Conservation (phyloP, 371 early-diverging fungal species). For the Mortierella sp. region DNA sequence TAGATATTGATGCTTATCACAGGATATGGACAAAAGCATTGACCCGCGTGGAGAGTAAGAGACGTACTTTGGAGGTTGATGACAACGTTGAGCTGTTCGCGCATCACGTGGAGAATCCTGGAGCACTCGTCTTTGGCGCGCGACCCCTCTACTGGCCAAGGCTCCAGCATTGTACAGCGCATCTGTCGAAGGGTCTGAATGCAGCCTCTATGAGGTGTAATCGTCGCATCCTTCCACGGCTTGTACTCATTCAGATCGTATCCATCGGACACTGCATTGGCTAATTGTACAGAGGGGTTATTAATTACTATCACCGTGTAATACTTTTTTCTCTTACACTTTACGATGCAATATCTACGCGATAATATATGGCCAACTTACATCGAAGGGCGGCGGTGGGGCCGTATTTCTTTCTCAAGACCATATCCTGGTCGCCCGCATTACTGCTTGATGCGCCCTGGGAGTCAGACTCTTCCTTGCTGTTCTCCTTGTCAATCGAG, state of each 20-base stretch:
- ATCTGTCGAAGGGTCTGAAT: constrained; percentile 18
- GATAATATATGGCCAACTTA: constrained; percentile 7
- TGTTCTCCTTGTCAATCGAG: background rate
- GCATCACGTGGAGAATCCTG: constrained; percentile 29
- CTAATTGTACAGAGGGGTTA: background rate
- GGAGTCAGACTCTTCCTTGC: background rate
- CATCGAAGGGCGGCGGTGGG: constrained; percentile 24
- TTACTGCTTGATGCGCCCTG: background rate
- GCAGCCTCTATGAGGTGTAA: constrained; percentile 15
- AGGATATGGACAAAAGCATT: background rate
- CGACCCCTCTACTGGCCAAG: constrained; percentile 24
- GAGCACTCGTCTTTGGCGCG: constrained; percentile 31
- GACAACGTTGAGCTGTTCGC: constrained; percentile 30
- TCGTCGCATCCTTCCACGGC: constrained; percentile 25
- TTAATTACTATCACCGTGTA: background rate
- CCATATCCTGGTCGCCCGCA: constrained; percentile 7
- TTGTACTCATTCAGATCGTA: constrained; percentile 23
- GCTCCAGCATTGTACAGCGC: constrained; percentile 19
- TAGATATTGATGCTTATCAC: background rate
- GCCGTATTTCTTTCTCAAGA: constrained; percentile 24
- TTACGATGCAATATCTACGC: background rate
- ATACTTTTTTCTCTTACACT: background rate
- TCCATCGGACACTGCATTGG: constrained; percentile 22
- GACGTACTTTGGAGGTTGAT: constrained; percentile 26
- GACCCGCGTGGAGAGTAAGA: background rate